phyloP scores from a whole-genome alignment of 305 asterid genomes.

The Solanum hybrid region DNA sequence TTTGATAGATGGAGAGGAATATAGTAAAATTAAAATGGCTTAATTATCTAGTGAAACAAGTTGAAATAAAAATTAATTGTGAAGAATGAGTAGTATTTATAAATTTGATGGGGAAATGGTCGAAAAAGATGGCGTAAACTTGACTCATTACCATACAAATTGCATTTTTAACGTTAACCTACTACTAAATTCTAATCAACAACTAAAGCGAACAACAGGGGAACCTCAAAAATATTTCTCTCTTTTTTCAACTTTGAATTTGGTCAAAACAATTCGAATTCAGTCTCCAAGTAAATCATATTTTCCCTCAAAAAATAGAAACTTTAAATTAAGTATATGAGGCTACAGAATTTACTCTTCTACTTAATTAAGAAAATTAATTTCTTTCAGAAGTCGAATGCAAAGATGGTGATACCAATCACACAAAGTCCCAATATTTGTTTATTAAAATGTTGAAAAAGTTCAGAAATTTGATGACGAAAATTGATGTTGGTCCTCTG shows the following conservation, averaged over 20 bases:
- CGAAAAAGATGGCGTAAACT: not conserved
- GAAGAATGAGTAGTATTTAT: not conserved
- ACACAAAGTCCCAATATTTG: not conserved
- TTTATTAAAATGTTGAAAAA: too few relatives aligned
- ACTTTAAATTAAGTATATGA: not conserved
- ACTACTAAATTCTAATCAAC: not conserved
- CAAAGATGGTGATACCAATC: not conserved
- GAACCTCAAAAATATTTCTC: not conserved
- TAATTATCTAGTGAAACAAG: not conserved
- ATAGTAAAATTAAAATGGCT: not conserved
- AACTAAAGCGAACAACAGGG: not conserved
- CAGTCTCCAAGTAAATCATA: not conserved
- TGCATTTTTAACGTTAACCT: not conserved
- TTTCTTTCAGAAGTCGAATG: too few relatives aligned
- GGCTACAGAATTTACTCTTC: not conserved
- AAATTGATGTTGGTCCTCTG: not conserved
- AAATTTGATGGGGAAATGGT: not conserved
- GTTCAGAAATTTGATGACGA: not conserved
- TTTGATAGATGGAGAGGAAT: not conserved
- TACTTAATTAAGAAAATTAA: too few relatives aligned
- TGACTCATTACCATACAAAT: not conserved
- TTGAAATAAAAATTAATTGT: not conserved
- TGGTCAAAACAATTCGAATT: not conserved
- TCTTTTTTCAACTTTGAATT: not conserved
- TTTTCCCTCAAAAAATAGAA: too few relatives aligned